A percentile compares a stretch with the other conserved stretches of the same genome.
Conservation (phyloP, 2,329 filamentous ascomycete genomes). For the Lachnellula arida region DNA sequence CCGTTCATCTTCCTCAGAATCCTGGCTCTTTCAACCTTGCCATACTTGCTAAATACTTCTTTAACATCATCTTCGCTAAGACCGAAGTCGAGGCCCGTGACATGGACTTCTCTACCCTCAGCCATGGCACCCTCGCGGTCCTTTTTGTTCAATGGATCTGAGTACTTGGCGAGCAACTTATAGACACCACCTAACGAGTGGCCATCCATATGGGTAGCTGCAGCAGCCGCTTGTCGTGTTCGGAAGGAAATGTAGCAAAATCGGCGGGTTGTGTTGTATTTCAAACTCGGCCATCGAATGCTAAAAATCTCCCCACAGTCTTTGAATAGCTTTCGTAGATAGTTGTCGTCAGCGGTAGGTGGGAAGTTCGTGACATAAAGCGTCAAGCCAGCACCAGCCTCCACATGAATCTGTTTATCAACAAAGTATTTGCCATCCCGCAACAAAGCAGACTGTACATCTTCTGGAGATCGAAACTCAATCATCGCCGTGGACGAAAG, state of each 20-base stretch:
- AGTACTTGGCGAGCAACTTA: constrained; percentile 73
- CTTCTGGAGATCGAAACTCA: constrained; percentile 77
- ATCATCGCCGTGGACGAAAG: constrained; percentile 67
- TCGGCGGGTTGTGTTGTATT: constrained; percentile 79
- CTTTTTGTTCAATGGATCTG: constrained; percentile 75
- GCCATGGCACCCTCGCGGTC: constrained; percentile 71
- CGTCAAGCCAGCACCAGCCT: constrained; percentile 71
- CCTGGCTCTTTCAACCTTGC: constrained; percentile 67
- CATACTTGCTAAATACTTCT: constrained; percentile 69
- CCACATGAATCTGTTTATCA: constrained; percentile 67
- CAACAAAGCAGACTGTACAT: constrained; percentile 75
- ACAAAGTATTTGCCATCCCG: constrained; percentile 77
- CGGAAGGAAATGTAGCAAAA: constrained; percentile 97
- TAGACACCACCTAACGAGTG: constrained; percentile 63
- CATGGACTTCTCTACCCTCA: constrained; percentile 83
- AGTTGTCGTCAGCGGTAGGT: constrained; percentile 65
- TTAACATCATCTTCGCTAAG: constrained; percentile 64
- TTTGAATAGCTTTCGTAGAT: constrained; percentile 63
- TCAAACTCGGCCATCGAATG: constrained; percentile 85
- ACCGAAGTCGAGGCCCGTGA: constrained; percentile 62
- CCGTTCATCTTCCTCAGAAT: constrained; percentile 65
- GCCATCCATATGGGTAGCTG: constrained; percentile 69
- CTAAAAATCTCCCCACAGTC: constrained; percentile 78
- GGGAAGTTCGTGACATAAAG: constrained; percentile 91
- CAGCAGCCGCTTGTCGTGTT: constrained; percentile 59